Percentiles rank a stretch among this genome's conserved stretches.
Conservation (phyloP, 768 basidiomycete species). For the Coprinopsis strossmayeri region DNA sequence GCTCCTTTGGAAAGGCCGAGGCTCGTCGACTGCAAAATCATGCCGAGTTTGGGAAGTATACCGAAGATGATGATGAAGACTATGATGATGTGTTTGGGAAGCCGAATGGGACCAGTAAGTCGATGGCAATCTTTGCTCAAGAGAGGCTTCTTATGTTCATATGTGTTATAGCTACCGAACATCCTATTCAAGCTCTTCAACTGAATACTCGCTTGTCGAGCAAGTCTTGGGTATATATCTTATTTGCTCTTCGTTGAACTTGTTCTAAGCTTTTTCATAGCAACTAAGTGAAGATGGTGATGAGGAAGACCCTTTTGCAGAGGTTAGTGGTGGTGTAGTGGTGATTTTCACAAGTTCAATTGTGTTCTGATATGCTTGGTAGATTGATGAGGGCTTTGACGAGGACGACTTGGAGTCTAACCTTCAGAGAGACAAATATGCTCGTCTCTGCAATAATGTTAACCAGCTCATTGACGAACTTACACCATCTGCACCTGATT, state of each 20-base stretch:
- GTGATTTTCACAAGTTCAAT: too few species aligned
- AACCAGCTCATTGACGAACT: conserved; percentile 85
- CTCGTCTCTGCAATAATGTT: conserved; percentile 74
- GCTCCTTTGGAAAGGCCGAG: conserved; percentile 65
- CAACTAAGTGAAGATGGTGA: conserved; percentile 80
- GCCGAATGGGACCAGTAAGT: conserved; percentile 58
- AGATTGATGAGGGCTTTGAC: conserved; percentile 91
- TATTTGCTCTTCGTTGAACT: not conserved
- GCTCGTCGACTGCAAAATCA: conserved; percentile 47
- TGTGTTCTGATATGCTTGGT: not conserved
- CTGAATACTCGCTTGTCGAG: conserved; percentile 83
- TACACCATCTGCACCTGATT: conserved; percentile 74
- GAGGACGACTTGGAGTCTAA: conserved; percentile 92
- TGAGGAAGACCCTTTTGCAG: conserved; percentile 95
- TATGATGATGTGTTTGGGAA: conserved; percentile 95
- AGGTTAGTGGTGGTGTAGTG: conserved; percentile 42
- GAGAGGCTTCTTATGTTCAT: too few species aligned
- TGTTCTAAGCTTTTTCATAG: not conserved
- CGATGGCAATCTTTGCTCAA: conserved; percentile 1
- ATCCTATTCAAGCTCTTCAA: conserved; percentile 68
- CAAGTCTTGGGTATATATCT: conserved; percentile 71
- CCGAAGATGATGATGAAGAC: conserved; percentile 84
- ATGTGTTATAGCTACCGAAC: conserved; percentile 44
- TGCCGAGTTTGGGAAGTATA: conserved; percentile 75
- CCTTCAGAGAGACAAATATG: conserved; percentile 88